Conservation (phyloP, 202 grass and related monocot genomes). For the Panicum hallii region DNA sequence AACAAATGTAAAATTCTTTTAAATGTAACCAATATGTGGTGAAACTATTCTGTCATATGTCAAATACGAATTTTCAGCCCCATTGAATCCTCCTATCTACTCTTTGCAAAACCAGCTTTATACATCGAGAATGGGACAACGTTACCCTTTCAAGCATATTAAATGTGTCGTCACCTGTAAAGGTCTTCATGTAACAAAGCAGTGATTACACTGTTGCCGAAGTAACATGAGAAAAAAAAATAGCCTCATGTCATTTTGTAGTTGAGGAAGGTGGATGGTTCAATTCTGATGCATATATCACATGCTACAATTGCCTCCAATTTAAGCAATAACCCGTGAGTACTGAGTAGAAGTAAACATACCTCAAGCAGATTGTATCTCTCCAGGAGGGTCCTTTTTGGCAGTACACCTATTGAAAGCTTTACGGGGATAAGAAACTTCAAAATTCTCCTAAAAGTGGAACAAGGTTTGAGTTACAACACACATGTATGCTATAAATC, state of each 20-base stretch:
- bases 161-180: slow-evolving; percentile 19
- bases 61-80: slow-evolving; percentile 3
- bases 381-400: slow-evolving; percentile 67
- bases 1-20: slow-evolving; percentile 15
- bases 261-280: background rate
- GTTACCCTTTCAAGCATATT: background rate
- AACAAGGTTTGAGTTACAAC: slow-evolving; percentile 36
- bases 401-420: slow-evolving; percentile 89
- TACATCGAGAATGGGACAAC: background rate
- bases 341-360: slow-evolving; percentile 30
- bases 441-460: slow-evolving; percentile 76
- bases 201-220: background rate
- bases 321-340: background rate
- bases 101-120: slow-evolving; percentile 2
- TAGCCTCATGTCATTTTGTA: background rate
- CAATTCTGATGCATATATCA: slow-evolving; percentile 12
- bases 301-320: background rate
- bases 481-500: background rate
- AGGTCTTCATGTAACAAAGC: slow-evolving; percentile 27
- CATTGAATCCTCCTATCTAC: background rate
- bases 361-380: slow-evolving; percentile 91
- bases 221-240: slow-evolving; percentile 17
- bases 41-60: slow-evolving; percentile 6
- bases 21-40: background rate
- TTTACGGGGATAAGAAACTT: slow-evolving; percentile 97